These are phyloP conservation scores for Cyberlindnera lachancei DNA, from an alignment of 805 yeast species.

Conservation along the genomic window DNA sequence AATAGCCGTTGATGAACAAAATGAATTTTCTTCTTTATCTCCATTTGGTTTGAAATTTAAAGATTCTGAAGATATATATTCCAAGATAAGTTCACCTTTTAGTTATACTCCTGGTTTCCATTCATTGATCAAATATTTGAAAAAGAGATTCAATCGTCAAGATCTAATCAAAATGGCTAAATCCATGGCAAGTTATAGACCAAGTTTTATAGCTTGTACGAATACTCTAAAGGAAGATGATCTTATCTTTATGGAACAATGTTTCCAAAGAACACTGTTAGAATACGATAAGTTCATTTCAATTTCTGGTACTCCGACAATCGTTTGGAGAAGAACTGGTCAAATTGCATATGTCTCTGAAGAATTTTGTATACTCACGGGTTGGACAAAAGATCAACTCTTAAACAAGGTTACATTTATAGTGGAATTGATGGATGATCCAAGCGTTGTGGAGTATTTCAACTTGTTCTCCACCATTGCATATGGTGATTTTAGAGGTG, in stretches of 20 bases:
- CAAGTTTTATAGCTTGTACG: constrained; percentile 89
- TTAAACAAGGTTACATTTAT: constrained; percentile 64
- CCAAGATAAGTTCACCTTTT: constrained; percentile 66
- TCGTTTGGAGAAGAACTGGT: constrained; percentile 94
- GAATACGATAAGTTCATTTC: constrained; percentile 83
- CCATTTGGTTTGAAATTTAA: constrained; percentile 37
- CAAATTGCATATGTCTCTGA: constrained; percentile 94
- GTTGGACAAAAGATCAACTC: constrained; percentile 74
- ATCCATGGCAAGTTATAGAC: constrained; percentile 84
- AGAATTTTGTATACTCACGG: constrained; percentile 84
- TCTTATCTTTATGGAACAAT: constrained; percentile 90
- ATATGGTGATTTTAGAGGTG: constrained; percentile 84
- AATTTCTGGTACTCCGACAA: constrained; percentile 87
- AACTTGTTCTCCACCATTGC: constrained; percentile 78
- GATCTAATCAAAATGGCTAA: constrained; percentile 78
- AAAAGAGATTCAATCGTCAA: constrained; percentile 58
- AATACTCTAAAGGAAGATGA: constrained; percentile 85
- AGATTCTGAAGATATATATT: constrained; percentile 77
- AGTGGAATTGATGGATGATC: constrained; percentile 79
- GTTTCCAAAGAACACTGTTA: constrained; percentile 84
- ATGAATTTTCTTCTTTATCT: constrained; percentile 10
- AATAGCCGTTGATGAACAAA: constrained; percentile 20
- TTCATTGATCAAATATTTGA: constrained; percentile 64
- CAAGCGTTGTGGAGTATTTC: constrained; percentile 81
- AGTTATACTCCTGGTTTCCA: constrained; percentile 90